Evolutionary conservation across 2,329 filamentous ascomycete species (phyloP).

Genomic region (Pseudocercospora crystallina): DNA sequence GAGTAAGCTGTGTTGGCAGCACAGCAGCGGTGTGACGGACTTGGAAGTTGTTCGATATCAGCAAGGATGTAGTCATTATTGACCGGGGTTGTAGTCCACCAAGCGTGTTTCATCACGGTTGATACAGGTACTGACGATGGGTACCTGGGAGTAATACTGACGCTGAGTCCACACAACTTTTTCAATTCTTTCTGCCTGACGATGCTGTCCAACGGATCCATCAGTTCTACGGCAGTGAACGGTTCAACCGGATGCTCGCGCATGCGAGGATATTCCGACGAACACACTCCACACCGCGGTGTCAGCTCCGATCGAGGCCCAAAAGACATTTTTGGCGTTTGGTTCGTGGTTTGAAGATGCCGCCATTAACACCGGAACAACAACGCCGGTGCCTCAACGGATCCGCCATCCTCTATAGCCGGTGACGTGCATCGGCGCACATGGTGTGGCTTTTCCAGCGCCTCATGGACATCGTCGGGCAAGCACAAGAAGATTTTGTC

Average conservation of each 20-base stretch:
- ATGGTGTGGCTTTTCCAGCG: constrained; percentile 15
- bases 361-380: not conserved
- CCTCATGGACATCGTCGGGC: constrained; percentile 10
- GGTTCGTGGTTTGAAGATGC: constrained; percentile 5
- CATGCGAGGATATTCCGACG: constrained; percentile 7
- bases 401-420: not conserved
- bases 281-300: constrained; percentile 4
- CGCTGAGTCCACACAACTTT: constrained; percentile 1
- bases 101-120: constrained; percentile 20
- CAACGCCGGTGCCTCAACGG: not conserved
- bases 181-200: constrained; percentile 12
- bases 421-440: constrained; percentile 8
- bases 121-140: constrained; percentile 20
- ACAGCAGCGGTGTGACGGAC: constrained; percentile 19
- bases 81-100: constrained; percentile 10
- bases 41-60: constrained; percentile 10
- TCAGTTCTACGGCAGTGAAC: constrained; percentile 1
- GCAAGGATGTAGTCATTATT: constrained; percentile 14
- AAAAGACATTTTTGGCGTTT: not conserved
- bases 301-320: not conserved
- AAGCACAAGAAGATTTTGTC: constrained; percentile 8
- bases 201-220: constrained; percentile 1
- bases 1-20: constrained; percentile 15
- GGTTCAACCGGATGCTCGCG: not conserved
- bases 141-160: constrained; percentile 12